Evolutionary conservation across 2,329 filamentous ascomycete species (phyloP), one percentile per base, ranked within the genome.

Genomic region (Neodidymelliopsis sp.): DNA sequence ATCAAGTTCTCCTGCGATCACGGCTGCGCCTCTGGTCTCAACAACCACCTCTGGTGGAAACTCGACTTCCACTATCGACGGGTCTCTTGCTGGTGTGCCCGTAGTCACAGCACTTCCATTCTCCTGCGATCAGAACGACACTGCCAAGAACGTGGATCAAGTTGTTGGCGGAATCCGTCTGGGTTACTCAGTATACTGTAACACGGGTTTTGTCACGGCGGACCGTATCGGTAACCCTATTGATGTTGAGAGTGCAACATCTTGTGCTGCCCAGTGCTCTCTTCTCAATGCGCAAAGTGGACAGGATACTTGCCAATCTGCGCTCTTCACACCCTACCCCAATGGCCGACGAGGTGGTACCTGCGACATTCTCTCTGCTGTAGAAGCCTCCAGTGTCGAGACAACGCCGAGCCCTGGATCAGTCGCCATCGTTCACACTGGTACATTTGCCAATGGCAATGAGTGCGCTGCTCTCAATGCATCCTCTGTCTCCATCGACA

Each of bases 231-330:
- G 56, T 8, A 40, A 24, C 2, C 54, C 56, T 18, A 60, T 58
- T 19, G 27, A 53, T 3, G 55, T 62, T 2, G 54, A 63, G 2
- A 55, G 56, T 35, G 48, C 56, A 15, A 66, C 63, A 7, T 55
- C 60, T 4, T 70, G 66, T 40, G 57, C 63, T 39, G 61, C 55
- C 9, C 58, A 65, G 48, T 71, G 67, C 36, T 68, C 67, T 7
- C 50, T 62, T 13, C 23, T 66, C 10, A 68, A 71, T 27, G 52
- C 63, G 13, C 44, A 42, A 11, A 54, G 56, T 13, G 54, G 55
- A 15, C 48, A 57, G n/a, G 54, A 60, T 15, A 49, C 57, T 4
- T 70, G 67, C 36, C 44, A 61, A 33, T 56, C 51, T 24, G 60
- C 62, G 6, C 54, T 56, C 1, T 71, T 66, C 41, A 53, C 53